Evolutionary conservation across 2,329 filamentous ascomycete genomes (phyloP).

Genomic region (Fusarium mundagurra): DNA sequence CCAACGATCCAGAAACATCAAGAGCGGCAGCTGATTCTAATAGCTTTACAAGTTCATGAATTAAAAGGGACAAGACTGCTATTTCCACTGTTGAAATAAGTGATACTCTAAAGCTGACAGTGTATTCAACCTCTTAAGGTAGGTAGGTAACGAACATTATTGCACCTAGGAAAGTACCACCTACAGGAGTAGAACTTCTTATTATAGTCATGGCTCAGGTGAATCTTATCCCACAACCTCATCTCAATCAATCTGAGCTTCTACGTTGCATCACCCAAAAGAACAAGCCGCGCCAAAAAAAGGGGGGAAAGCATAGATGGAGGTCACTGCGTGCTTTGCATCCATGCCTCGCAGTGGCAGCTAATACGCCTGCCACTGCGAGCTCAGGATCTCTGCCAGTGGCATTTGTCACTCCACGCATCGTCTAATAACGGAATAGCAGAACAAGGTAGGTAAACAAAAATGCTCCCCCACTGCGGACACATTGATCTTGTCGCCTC

Average conservation of each 20-base stretch:
- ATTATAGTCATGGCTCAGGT: not conserved
- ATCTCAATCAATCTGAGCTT: not conserved
- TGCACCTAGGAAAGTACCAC: not conserved
- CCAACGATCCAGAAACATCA: not conserved
- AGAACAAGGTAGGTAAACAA: not conserved
- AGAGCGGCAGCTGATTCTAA: not conserved
- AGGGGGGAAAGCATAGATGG: not conserved
- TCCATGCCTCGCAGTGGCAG: not conserved
- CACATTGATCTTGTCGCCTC: not conserved
- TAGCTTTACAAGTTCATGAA: not conserved
- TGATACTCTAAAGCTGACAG: not conserved
- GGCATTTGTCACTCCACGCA: not conserved
- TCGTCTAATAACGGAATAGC: not conserved
- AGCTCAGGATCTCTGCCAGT: not conserved
- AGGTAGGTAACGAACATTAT: not conserved
- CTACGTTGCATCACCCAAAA: not conserved
- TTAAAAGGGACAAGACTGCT: not conserved
- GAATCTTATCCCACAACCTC: not conserved
- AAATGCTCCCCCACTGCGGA: not conserved
- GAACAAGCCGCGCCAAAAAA: not conserved
- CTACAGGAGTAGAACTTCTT: not conserved
- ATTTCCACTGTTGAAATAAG: not conserved
- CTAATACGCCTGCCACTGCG: not conserved
- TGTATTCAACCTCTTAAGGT: not conserved
- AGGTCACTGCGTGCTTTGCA: not conserved